phyloP scores from a whole-genome alignment of 257 asterid species.

The Euphrasia confusa region DNA sequence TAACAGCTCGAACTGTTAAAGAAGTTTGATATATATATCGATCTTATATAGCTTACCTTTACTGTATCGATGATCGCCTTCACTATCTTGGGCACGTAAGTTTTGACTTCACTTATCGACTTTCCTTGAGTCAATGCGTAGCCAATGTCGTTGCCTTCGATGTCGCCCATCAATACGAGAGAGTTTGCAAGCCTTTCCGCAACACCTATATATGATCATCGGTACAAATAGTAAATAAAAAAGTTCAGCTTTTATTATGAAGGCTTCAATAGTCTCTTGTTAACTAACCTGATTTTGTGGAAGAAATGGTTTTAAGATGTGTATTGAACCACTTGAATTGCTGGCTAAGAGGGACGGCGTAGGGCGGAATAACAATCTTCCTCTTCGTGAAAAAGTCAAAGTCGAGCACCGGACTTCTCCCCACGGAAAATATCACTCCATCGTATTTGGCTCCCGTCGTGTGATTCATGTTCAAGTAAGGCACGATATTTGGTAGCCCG shows the following conservation, averaged over 20 bases:
- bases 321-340: neutral
- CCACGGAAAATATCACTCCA: neutral
- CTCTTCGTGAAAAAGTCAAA: neutral
- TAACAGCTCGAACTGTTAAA: too few species aligned
- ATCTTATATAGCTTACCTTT: neutral
- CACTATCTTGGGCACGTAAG: neutral
- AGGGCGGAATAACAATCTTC: neutral
- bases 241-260: too few species aligned
- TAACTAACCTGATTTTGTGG: neutral
- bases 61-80: neutral
- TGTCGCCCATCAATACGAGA: conserved; percentile 3
- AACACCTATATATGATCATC: too few species aligned
- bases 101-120: neutral
- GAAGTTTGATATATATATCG: too few species aligned
- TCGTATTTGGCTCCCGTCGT: neutral
- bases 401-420: neutral
- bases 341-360: neutral
- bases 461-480: neutral
- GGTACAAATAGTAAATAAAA: too few species aligned
- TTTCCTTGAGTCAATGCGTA: conserved; percentile 5
- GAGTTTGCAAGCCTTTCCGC: neutral
- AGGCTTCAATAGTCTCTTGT: neutral
- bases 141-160: neutral
- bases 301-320: neutral
- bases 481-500: conserved; percentile 10